A percentile compares a stretch with the other conserved stretches of the same genome.
Evolutionary conservation across 2,329 filamentous ascomycete genomes (phyloP).

Genomic region (Neonectria faginata): DNA sequence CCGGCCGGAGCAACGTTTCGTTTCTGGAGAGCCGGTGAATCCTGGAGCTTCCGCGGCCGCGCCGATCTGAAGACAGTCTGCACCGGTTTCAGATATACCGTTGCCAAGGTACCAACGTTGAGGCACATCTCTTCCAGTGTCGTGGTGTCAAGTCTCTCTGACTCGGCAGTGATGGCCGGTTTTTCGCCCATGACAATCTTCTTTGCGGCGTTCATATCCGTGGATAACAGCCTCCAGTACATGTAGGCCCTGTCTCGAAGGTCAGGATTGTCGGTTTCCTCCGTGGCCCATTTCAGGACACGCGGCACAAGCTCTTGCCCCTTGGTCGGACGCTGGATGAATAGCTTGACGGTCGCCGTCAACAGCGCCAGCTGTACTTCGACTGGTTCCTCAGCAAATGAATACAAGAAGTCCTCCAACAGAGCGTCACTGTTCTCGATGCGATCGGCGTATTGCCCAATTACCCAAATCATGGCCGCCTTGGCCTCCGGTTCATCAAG

Average conservation of each 20-base stretch:
- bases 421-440: constrained; percentile 97
- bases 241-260: constrained; percentile 96
- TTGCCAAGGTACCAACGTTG: constrained; percentile 94
- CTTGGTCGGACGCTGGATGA: constrained; percentile 96
- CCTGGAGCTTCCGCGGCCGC: constrained; percentile 79
- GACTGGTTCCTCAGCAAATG: constrained; percentile 92
- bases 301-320: constrained; percentile 93
- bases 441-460: constrained; percentile 95
- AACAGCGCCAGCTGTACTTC: constrained; percentile 95
- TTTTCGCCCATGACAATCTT: constrained; percentile 97
- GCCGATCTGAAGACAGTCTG: constrained; percentile 96
- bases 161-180: constrained; percentile 94
- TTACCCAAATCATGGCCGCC: constrained; percentile 99
- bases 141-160: constrained; percentile 88
- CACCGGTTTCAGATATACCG: constrained; percentile 97
- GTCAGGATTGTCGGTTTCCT: constrained; percentile 99
- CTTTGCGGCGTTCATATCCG: constrained; percentile 88
- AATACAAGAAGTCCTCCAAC: constrained; percentile 93
- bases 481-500: constrained; percentile 98
- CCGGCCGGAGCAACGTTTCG: constrained; percentile 66
- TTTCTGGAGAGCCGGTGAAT: constrained; percentile 88
- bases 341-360: constrained; percentile 96
- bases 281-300: constrained; percentile 97
- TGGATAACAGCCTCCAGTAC: constrained; percentile 98
- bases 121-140: constrained; percentile 98